Evolutionary conservation across 2,329 filamentous ascomycete genomes (phyloP).

Genomic region (Fusarium vanettenii): DNA sequence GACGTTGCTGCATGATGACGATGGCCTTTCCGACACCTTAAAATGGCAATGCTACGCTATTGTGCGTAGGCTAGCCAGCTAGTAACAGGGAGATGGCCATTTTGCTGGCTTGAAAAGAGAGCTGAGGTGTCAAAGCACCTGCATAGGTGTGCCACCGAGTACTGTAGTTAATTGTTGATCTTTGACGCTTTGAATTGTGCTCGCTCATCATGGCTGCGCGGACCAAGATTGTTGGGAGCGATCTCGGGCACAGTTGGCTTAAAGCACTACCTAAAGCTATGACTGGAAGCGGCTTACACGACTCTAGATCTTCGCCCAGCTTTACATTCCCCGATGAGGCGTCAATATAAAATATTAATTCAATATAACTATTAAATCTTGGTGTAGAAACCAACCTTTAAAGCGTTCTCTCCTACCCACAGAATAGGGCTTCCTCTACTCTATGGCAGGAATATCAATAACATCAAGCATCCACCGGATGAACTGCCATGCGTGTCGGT

Average conservation of each 20-base stretch:
- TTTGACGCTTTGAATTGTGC: neutral
- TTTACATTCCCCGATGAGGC: neutral
- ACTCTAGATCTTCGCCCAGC: neutral
- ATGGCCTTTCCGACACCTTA: neutral
- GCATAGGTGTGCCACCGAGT: neutral
- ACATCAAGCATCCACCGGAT: neutral
- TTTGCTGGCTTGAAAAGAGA: neutral
- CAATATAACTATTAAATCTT: neutral
- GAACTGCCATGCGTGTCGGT: neutral
- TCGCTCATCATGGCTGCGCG: neutral
- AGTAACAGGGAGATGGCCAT: neutral
- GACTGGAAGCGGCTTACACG: neutral
- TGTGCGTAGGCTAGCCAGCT: neutral
- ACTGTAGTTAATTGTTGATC: neutral
- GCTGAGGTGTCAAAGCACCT: neutral
- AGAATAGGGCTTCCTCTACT: neutral
- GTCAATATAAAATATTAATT: neutral
- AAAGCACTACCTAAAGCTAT: neutral
- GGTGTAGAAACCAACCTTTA: neutral
- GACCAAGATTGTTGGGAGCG: neutral
- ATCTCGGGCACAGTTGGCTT: neutral
- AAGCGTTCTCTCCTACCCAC: neutral
- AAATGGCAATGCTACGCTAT: neutral
- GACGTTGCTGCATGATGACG: slow-evolving; percentile 42
- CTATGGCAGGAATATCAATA: neutral